A percentile compares a stretch with the other conserved stretches of the same genome.
These are phyloP conservation scores for Sistotremastrum suecicum DNA, from an alignment of 768 basidiomycete genomes.

Conservation along the genomic window DNA sequence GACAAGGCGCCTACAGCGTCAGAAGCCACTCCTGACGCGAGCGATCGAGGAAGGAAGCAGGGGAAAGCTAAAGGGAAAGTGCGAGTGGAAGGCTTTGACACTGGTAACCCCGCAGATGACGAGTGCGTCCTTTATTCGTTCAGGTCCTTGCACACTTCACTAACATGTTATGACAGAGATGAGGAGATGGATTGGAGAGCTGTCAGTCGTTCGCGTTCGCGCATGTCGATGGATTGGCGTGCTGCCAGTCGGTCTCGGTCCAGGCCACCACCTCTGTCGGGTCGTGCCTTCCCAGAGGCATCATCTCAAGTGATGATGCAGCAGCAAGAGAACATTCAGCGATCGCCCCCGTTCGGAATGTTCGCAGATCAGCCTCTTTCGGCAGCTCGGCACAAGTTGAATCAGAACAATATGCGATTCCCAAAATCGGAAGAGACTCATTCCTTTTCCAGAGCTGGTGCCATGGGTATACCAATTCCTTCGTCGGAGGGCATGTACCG, in stretches of 20 bases:
- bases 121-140: slow-evolving; percentile 38
- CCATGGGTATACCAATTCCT: no score
- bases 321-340: slow-evolving; percentile 9
- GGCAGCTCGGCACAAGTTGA: no score
- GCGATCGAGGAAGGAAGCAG: slow-evolving; percentile 44
- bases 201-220: slow-evolving; percentile 80
- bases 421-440: no score
- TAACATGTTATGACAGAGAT: slow-evolving; percentile 24
- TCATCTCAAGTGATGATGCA: background rate
- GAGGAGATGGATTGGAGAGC: slow-evolving; percentile 88
- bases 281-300: slow-evolving; percentile 20
- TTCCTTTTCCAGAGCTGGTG: no score
- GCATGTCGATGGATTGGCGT: slow-evolving; percentile 87
- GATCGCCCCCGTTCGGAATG: no score
- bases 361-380: no score
- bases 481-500: no score
- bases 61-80: slow-evolving; percentile 74
- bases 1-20: slow-evolving; percentile 10
- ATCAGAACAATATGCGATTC: no score
- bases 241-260: slow-evolving; percentile 67
- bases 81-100: slow-evolving; percentile 72
- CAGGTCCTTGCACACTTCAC: slow-evolving; percentile 3
- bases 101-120: slow-evolving; percentile 54
- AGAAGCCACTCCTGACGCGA: slow-evolving; percentile 26
- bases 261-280: slow-evolving; percentile 42